Conservation (phyloP, 1,284 basidiomycete species). For the Polyporus tsugae region DNA sequence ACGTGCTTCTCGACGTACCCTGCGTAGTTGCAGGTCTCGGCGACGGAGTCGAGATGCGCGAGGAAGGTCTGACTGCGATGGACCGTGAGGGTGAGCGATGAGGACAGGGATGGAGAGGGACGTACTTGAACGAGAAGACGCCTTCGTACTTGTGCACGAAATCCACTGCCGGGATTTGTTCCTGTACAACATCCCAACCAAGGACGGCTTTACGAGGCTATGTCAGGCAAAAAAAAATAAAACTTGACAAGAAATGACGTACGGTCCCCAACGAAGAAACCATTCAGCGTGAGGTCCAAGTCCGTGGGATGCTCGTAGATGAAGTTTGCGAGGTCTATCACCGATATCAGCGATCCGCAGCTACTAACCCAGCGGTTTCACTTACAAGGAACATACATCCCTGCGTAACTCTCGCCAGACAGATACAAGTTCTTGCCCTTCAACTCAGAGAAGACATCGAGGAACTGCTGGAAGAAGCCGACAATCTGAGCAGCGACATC, state of each 20-base stretch:
- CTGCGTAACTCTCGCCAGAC: conserved; percentile 75
- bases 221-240: not conserved
- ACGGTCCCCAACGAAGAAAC: conserved; percentile 81
- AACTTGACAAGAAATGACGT: conserved; percentile 35
- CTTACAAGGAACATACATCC: conserved; percentile 67
- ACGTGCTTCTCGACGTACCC: conserved; percentile 69
- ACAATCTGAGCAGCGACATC: conserved; percentile 70
- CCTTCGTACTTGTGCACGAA: conserved; percentile 77
- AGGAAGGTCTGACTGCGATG: conserved; percentile 65
- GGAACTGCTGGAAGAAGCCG: conserved; percentile 78
- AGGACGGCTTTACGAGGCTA: conserved; percentile 56
- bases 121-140: conserved; percentile 76
- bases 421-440: conserved; percentile 76
- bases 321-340: conserved; percentile 74
- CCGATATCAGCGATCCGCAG: not conserved
- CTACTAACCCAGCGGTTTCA: conserved; percentile 18
- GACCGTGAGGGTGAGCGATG: not conserved
- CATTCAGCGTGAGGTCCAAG: conserved; percentile 67
- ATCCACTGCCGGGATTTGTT: conserved; percentile 71
- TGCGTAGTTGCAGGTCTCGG: conserved; percentile 66
- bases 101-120: not conserved
- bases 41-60: conserved; percentile 59
- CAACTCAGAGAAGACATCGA: conserved; percentile 74
- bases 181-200: conserved; percentile 63
- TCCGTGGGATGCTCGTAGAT: conserved; percentile 65